phyloP scores from a whole-genome alignment of 176 grass and related monocot genomes.

The Zea luxurians region DNA sequence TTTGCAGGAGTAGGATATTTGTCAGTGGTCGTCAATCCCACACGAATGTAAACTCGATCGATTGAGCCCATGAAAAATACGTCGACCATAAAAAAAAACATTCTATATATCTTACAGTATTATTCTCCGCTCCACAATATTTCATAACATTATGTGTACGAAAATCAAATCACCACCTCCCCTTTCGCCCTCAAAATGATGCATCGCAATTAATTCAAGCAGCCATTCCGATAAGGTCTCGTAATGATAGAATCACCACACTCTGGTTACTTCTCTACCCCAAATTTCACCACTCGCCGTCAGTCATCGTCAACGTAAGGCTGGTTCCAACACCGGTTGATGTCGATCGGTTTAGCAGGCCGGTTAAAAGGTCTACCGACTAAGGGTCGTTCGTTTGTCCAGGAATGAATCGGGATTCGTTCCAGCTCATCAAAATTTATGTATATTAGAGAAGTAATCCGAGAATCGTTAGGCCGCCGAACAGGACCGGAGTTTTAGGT shows the following conservation, averaged over 20 bases:
- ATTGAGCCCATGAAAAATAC: neutral
- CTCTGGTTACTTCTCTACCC: too few species aligned
- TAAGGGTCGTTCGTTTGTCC: too few species aligned
- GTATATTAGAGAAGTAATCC: too few species aligned
- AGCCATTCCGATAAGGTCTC: neutral
- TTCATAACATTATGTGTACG: neutral
- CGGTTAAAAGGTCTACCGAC: too few species aligned
- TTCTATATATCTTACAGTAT: neutral
- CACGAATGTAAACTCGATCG: neutral
- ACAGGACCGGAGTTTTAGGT: too few species aligned
- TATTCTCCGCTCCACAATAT: neutral
- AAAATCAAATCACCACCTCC: neutral
- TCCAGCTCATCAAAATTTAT: too few species aligned
- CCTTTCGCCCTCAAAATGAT: neutral
- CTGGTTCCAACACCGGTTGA: too few species aligned
- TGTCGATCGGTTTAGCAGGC: too few species aligned
- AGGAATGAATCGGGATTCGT: too few species aligned
- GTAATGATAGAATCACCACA: too few species aligned
- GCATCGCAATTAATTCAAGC: neutral
- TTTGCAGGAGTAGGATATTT: neutral
- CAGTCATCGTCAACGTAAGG: neutral
- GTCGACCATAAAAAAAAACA: neutral
- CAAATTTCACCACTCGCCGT: slow-evolving; percentile 8
- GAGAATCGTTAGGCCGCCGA: too few species aligned
- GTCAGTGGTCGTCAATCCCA: neutral